Percentiles rank a stretch among this genome's conserved stretches.
Conservation (phyloP, 257 asterid genomes). For the Schizonepeta tenuifolia region DNA sequence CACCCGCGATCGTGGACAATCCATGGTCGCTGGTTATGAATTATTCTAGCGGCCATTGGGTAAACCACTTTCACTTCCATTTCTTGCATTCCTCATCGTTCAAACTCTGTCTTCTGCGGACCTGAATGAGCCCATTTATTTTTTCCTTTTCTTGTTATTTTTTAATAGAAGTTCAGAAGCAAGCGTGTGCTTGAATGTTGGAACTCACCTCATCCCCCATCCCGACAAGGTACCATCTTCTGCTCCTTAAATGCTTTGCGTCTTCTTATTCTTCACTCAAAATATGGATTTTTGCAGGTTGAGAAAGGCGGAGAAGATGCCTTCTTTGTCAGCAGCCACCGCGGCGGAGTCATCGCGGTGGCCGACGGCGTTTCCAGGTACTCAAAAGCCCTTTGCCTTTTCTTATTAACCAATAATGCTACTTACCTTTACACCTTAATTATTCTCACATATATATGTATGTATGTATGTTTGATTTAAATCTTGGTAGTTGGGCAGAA, state of each 20-base stretch:
- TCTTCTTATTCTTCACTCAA: neutral
- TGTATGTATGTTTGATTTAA: neutral
- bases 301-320: conserved; percentile 97
- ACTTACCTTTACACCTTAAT: neutral
- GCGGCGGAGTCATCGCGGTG: conserved; percentile 82
- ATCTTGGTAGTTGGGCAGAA: conserved; percentile 78
- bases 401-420: neutral
- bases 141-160: neutral
- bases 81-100: neutral
- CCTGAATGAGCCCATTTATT: neutral
- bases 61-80: conserved; percentile 16
- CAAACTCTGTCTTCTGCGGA: neutral
- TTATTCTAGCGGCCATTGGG: too few relatives aligned
- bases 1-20: too few relatives aligned
- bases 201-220: conserved; percentile 78
- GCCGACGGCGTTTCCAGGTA: conserved; percentile 98
- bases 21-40: too few relatives aligned
- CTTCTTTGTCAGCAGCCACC: conserved; percentile 61
- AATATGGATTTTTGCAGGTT: conserved; percentile 45
- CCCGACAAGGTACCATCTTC: conserved; percentile 68
- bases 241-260: neutral
- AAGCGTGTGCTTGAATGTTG: conserved; percentile 63
- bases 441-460: neutral
- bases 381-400: neutral
- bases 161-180: conserved; percentile 44